Evolutionary conservation across 495 filamentous ascomycete genomes (phyloP), one percentile per base, ranked within the genome.

Genomic region (Aspergillus baeticus): DNA sequence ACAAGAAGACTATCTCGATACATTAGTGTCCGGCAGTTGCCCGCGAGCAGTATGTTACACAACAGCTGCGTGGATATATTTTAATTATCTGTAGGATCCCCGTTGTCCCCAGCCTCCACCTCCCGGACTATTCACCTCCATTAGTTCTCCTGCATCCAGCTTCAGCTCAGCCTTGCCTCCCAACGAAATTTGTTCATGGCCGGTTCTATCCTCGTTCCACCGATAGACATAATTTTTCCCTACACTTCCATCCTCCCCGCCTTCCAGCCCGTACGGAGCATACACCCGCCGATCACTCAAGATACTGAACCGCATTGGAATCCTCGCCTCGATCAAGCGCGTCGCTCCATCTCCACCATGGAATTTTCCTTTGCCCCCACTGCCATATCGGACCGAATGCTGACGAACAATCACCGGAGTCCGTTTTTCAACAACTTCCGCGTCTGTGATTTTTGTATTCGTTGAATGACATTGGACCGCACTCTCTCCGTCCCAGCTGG

Each of bases 381-480:
- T 87, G 0, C 84, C 85, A 84, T 92, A 35, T 84, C 68, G 90
- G 13, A 57, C 39, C 2, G 82, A 81, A 68, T 96, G 96, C 64
- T 92, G 83, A 4, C 88, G 79, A n/a, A 96, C 75, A 6, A 96
- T 63, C 1, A 96, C 88, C 2, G 92, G 92, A 65, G 96, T 96
- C 21, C 92, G 80, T 0, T 91, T 77, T 70, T 97, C 92, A 65
- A 96, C 92, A 6, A 95, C 82, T 62, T 97, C 92, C 0, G 89
- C 78, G 71, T 97, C 92, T 2, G 92, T 97, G 69, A 96, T 96
- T 8, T 92, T 82, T 5, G 92, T 97, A 66, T 97, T 97, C 8
- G 92, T 96, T 91, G 96, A 96, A 70, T 97, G 92, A 18, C 83
- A 86, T 68, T 97, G 92, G 41, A 96, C 91, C 48, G 91, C 92